Conservation (phyloP, 2,329 filamentous ascomycete species). For the Colletotrichum aenigma region DNA sequence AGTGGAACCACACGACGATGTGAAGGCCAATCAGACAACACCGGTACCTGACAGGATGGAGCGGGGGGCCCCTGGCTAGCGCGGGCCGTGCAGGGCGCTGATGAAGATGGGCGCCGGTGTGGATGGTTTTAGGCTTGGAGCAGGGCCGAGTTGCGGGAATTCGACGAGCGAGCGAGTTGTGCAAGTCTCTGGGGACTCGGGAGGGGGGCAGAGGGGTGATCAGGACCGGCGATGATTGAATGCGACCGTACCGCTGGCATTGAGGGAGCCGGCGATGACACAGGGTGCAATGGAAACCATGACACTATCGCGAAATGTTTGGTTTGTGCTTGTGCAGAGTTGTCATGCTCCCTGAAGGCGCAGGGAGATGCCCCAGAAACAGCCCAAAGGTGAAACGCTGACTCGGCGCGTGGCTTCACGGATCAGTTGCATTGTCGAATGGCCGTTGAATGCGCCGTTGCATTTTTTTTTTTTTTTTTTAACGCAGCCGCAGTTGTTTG, state of each 20-base stretch:
- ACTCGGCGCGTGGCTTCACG: background rate
- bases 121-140: conserved; percentile 3
- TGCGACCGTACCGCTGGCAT: background rate
- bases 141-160: background rate
- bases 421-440: conserved; percentile 10
- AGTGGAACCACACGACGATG: background rate
- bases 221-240: background rate
- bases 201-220: background rate
- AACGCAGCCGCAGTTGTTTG: background rate
- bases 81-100: conserved; percentile 2
- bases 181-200: background rate
- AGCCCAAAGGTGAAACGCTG: conserved; percentile 9
- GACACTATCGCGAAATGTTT: conserved; percentile 10
- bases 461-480: background rate
- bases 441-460: conserved; percentile 1
- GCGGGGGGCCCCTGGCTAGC: conserved; percentile 3
- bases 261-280: background rate
- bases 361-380: conserved; percentile 2
- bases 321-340: background rate
- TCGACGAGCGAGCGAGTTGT: background rate
- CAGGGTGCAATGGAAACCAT: background rate
- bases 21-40: background rate
- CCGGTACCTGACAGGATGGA: conserved; percentile 10
- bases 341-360: background rate
- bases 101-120: conserved; percentile 20